Evolutionary conservation across 352 stramenopile species (phyloP), one percentile per base, ranked within the genome.

Genomic region (Pythium aphanidermatum): DNA sequence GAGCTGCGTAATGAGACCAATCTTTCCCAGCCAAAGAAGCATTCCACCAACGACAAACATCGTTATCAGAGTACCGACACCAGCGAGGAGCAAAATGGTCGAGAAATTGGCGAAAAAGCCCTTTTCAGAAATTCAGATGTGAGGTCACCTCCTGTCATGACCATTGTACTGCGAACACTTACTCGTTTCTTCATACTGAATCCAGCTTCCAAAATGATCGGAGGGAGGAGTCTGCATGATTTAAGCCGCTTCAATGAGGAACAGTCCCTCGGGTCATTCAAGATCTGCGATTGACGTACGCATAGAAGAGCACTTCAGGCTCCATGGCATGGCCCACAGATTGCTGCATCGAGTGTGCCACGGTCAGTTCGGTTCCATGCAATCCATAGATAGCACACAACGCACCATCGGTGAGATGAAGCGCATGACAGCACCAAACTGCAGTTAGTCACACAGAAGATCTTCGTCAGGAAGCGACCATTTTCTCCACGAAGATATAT

Each of bases 111-210:
- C 74, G 36, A 93, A 93, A 55, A 93, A 93, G 16, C 81, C 81
- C 77, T 92, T n/a, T n/a, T n/a, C n/a, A n/a, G n/a, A n/a, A n/a
- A n/a, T n/a, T n/a, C n/a, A n/a, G n/a, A n/a, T n/a, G n/a, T n/a
- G n/a, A n/a, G n/a, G n/a, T n/a, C n/a, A n/a, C n/a, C 35, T 42
- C 5, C 35, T 17, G 20, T 40, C 13, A 19, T 41, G 17, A 61
- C 21, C 17, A 41, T 3, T n/a, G 29, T 23, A 45, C 2, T 4
- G 10, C 14, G 21, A 19, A 11, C n/a, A 50, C 63, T 27, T 71
- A 86, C 80, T 44, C 73, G 66, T 55, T 91, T 91, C 63, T 93
- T 91, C 77, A 92, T 93, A 42, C 71, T 92, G 46, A 93, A 93
- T 7, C 82, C 82, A 13, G 79, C 82, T 51, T 93, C 82, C 11